Conservation (phyloP, 1,284 basidiomycete genomes). For the Boletus semigastroideus region DNA sequence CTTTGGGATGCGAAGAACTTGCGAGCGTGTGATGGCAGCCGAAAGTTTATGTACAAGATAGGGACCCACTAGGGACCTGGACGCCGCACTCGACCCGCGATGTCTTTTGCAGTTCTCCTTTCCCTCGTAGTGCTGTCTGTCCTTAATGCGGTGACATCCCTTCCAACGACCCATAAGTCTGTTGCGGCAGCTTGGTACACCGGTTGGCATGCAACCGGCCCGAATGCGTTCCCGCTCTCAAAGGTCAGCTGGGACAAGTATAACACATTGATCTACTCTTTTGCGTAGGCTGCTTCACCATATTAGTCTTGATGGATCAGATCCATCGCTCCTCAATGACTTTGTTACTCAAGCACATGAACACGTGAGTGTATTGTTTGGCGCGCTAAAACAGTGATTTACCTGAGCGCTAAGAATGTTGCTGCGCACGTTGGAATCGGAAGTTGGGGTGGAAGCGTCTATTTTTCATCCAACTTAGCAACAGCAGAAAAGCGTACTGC, state of each 20-base stretch:
- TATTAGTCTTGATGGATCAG: conserved; percentile 28
- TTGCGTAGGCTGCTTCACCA: conserved; percentile 19
- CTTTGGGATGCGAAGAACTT: neutral
- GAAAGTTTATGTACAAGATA: neutral
- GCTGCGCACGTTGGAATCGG: conserved; percentile 75
- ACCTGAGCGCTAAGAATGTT: conserved; percentile 45
- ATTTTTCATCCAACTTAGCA: conserved; percentile 70
- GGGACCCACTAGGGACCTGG: neutral
- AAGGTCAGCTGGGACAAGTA: conserved; percentile 50
- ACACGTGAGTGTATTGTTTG: conserved; percentile 37
- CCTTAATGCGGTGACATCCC: conserved; percentile 4
- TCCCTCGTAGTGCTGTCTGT: conserved; percentile 5
- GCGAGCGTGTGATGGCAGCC: too few species aligned
- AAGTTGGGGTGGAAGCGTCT: conserved; percentile 76
- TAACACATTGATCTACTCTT: conserved; percentile 51
- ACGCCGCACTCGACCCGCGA: neutral
- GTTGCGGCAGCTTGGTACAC: conserved; percentile 27
- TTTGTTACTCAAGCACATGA: conserved; percentile 52
- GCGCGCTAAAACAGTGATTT: neutral
- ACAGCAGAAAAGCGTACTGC: conserved; percentile 55
- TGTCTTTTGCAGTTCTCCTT: conserved; percentile 3
- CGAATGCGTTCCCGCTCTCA: conserved; percentile 41
- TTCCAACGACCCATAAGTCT: neutral
- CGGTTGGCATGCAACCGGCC: conserved; percentile 3
- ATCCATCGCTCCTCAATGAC: conserved; percentile 42